A percentile compares a stretch with the other conserved stretches of the same genome.
phyloP scores from a whole-genome alignment of 1,284 basidiomycete species.

The Trichosporon asahii region DNA sequence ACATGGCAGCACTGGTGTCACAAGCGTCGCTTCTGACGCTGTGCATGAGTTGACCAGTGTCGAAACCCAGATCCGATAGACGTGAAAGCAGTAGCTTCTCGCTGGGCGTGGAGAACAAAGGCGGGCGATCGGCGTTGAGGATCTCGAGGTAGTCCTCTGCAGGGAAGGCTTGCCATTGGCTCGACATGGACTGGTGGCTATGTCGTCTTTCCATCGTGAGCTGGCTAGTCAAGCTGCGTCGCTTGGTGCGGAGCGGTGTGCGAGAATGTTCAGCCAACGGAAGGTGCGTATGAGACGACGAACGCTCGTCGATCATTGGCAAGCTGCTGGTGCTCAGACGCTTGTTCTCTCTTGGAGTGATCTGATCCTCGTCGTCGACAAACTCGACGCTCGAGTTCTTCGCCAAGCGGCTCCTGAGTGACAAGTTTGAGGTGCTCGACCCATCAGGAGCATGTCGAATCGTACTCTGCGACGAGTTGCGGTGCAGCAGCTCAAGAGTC shows the following conservation, averaged over 20 bases:
- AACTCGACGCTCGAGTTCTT: conserved; percentile 29
- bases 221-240: conserved; percentile 84
- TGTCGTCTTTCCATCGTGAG: conserved; percentile 52
- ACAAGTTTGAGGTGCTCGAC: conserved; percentile 10
- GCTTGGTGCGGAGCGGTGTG: conserved; percentile 89
- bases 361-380: conserved; percentile 43
- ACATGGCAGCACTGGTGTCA: conserved; percentile 82
- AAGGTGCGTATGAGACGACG: conserved; percentile 26
- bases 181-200: conserved; percentile 42
- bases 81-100: conserved; percentile 77
- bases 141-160: conserved; percentile 64
- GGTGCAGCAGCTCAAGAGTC: conserved; percentile 41
- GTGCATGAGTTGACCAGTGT: conserved; percentile 90
- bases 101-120: conserved; percentile 76
- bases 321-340: conserved; percentile 51
- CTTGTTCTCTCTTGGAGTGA: conserved; percentile 20
- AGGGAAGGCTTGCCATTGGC: conserved; percentile 38
- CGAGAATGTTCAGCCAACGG: conserved; percentile 58
- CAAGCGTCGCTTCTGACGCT: conserved; percentile 88
- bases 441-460: conserved; percentile 38
- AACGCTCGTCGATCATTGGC: conserved; percentile 34
- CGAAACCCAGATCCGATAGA: conserved; percentile 76
- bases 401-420: conserved; percentile 12
- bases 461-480: conserved; percentile 53
- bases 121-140: conserved; percentile 66